Evolutionary conservation across 192 early-diverging fungal species (phyloP), one percentile per base, ranked within the genome.

Genomic region (Coemansia sp.): DNA sequence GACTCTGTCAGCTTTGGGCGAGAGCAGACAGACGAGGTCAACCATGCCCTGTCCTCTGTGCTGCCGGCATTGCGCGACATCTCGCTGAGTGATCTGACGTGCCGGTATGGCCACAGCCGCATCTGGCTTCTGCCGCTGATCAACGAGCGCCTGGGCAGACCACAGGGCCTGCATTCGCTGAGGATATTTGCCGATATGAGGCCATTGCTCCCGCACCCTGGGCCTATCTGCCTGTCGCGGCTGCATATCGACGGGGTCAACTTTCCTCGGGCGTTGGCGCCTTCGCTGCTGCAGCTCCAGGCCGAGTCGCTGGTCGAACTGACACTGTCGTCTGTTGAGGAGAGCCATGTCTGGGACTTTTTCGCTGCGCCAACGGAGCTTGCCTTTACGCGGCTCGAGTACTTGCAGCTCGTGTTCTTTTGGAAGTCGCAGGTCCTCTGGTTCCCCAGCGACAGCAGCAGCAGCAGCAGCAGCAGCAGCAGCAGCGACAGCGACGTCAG

Each of bases 21-120:
- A 1, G 7, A 36, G 12, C 8, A 25, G 7, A 4, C 17, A 2
- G 17, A 20, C 5, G 3, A 14, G 40, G 12, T 49, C n/a, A 62
- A 54, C 27, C 10, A 12, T 18, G 5, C n/a, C 3, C 38, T 62
- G 7, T 29, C 34, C 0, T 2, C 12, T 3, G 44, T 40, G 25
- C 34, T 62, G 20, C 60, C 60, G 0, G 9, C 40, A 3, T 27
- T 62, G 30, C 38, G 22, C 0, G 28, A 53, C 9, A 48, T 54
- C 5, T 8, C 11, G 3, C 54, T 47, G 11, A 13, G 13, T 4
- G 60, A 54, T 13, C 13, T 54, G 11, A 28, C 17, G 34, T 22
- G 44, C 32, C 5, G 18, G 9, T 6, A 32, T 7, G 26, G 13
- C 6, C 48, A 54, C 41, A 9, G 18, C 7, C 19, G 25, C 12